Conservation (phyloP, 208 protist genomes). For the Leishmania tarentolae region DNA sequence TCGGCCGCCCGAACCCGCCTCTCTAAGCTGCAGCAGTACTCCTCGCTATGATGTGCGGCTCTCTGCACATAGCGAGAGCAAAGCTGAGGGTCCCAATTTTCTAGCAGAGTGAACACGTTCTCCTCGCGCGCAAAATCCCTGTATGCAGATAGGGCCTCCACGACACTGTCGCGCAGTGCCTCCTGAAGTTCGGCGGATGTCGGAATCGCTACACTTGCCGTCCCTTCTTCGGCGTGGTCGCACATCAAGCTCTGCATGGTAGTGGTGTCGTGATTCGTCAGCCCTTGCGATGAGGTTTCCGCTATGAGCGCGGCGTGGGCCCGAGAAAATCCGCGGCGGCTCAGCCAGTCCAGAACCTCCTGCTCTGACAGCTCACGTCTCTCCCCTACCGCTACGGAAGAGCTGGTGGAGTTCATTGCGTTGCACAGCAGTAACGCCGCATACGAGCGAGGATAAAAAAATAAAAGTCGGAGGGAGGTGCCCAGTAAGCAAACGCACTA, state of each 20-base stretch:
- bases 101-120: constrained; percentile 17
- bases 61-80: background rate
- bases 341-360: constrained; percentile 18
- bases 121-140: constrained; percentile 6
- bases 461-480: background rate
- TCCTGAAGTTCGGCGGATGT: background rate
- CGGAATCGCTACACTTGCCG: too few relatives aligned
- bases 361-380: constrained; percentile 9
- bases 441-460: background rate
- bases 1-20: constrained; percentile 4
- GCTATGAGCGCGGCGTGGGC: constrained; percentile 1
- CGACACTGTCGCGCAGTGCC: constrained; percentile 14
- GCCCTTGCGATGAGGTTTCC: background rate
- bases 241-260: background rate
- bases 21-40: background rate
- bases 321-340: background rate
- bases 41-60: background rate
- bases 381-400: background rate
- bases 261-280: background rate
- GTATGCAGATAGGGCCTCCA: constrained; percentile 26
- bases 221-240: background rate
- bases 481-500: background rate
- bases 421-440: background rate
- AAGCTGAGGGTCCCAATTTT: constrained; percentile 18
- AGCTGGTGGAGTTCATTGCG: background rate